Percentiles rank a stretch among this genome's conserved stretches.
phyloP scores from a whole-genome alignment of 176 grass and related monocot genomes.

The Poa pratensis region DNA sequence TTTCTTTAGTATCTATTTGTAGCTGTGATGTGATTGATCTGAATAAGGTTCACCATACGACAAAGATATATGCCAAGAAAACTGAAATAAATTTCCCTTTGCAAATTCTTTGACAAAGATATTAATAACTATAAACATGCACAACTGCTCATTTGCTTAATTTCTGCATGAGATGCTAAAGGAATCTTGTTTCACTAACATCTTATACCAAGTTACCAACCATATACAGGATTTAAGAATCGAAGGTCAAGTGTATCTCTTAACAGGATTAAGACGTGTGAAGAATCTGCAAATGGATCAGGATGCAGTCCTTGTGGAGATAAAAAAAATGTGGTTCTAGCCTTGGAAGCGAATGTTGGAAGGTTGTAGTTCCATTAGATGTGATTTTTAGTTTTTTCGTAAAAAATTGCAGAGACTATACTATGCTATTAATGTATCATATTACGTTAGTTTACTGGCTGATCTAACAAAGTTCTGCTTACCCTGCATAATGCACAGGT shows the following conservation, averaged over 20 bases:
- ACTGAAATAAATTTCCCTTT: neutral
- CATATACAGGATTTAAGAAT: conserved; percentile 48
- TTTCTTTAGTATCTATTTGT: neutral
- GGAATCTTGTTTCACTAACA: conserved; percentile 33
- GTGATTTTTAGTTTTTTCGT: conserved; percentile 17
- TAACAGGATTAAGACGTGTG: conserved; percentile 36
- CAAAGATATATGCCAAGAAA: neutral
- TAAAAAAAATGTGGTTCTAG: conserved; percentile 41
- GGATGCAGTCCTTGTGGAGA: conserved; percentile 25
- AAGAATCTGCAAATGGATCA: conserved; percentile 39
- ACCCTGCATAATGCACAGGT: conserved; percentile 52
- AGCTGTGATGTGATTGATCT: conserved; percentile 14
- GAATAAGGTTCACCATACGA: conserved; percentile 12
- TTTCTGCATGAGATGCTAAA: conserved; percentile 28
- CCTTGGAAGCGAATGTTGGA: conserved; percentile 42
- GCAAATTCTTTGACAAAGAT: neutral
- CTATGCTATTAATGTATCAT: conserved; percentile 35
- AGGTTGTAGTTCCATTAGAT: conserved; percentile 45
- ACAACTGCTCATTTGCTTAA: conserved; percentile 20
- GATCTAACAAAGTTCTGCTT: conserved; percentile 30
- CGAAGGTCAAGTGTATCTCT: conserved; percentile 36
- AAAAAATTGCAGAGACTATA: neutral
- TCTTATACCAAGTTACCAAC: conserved; percentile 17
- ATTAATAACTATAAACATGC: neutral
- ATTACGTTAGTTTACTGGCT: conserved; percentile 13